Conservation (phyloP, 2,329 filamentous ascomycete species). For the Pseudocercospora ulei region DNA sequence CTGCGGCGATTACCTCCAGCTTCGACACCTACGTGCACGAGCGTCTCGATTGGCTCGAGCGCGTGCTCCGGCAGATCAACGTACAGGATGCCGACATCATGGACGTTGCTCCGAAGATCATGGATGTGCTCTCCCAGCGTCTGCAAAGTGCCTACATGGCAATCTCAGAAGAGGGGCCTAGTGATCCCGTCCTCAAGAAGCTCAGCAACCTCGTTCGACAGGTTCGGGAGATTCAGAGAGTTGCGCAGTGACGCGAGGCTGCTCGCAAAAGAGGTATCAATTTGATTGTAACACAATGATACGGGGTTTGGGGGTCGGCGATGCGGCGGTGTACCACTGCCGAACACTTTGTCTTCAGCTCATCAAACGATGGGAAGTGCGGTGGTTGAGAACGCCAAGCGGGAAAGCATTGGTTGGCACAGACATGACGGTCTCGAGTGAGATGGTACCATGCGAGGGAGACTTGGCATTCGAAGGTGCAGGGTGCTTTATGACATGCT, state of each 20-base stretch:
- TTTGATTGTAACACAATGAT: constrained; percentile 9
- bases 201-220: constrained; percentile 28
- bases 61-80: constrained; percentile 48
- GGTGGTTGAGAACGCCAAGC: no score
- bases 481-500: no score
- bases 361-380: no score
- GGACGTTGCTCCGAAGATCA: constrained; percentile 50
- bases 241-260: constrained; percentile 20
- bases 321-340: no score
- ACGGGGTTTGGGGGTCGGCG: no score
- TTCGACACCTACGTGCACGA: constrained; percentile 46
- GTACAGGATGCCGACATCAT: constrained; percentile 40
- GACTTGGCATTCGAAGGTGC: no score
- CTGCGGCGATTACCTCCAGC: constrained; percentile 51
- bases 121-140: constrained; percentile 50
- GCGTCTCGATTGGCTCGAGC: constrained; percentile 51
- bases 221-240: constrained; percentile 25
- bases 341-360: no score
- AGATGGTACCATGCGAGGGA: no score
- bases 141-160: constrained; percentile 48
- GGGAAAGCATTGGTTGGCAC: no score
- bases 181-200: constrained; percentile 37
- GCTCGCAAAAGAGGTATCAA: constrained; percentile 13
- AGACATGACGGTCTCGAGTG: no score
- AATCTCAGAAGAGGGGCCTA: constrained; percentile 46